phyloP scores from a whole-genome alignment of 352 stramenopile genomes.

The Globisporangium barbulae region DNA sequence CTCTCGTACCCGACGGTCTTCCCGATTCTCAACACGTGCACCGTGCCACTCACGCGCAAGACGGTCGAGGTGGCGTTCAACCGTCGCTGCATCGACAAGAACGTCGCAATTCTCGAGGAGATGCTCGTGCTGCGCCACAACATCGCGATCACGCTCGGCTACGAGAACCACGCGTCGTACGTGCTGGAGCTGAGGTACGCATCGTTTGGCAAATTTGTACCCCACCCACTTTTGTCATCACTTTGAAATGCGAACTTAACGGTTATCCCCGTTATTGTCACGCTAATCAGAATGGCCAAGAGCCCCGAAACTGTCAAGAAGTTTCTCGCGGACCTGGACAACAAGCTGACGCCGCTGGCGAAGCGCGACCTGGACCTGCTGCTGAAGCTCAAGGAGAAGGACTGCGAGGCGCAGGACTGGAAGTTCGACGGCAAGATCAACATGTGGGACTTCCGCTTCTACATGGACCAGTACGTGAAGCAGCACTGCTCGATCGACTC shows the following conservation, averaged over 20 bases:
- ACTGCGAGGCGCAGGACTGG: conserved; percentile 47
- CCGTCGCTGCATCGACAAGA: conserved; percentile 78
- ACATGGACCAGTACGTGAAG: conserved; percentile 87
- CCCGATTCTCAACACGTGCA: conserved; percentile 86
- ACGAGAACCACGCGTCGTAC: conserved; percentile 82
- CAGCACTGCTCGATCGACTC: conserved; percentile 86
- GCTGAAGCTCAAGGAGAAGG: conserved; percentile 66
- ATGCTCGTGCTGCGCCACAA: conserved; percentile 80
- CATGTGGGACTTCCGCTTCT: conserved; percentile 90
- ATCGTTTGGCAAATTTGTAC: background rate
- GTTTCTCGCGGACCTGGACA: conserved; percentile 73
- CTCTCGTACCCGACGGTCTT: conserved; percentile 90
- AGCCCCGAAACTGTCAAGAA: conserved; percentile 54
- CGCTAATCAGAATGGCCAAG: conserved; percentile 54
- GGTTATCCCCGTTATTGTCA: background rate
- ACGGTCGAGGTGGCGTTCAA: conserved; percentile 79
- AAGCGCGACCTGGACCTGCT: conserved; percentile 74
- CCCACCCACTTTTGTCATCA: background rate
- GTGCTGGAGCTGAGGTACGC: conserved; percentile 75
- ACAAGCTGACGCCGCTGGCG: conserved; percentile 72
- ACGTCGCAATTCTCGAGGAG: conserved; percentile 79
- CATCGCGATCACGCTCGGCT: conserved; percentile 71
- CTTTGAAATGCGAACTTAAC: background rate
- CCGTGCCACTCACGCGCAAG: conserved; percentile 79
- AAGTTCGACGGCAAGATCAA: conserved; percentile 86